Percentiles rank a stretch among this genome's conserved stretches.
These are phyloP conservation scores for Biscutella laevigata DNA, from an alignment of 441 rosid genomes.

Conservation along the genomic window DNA sequence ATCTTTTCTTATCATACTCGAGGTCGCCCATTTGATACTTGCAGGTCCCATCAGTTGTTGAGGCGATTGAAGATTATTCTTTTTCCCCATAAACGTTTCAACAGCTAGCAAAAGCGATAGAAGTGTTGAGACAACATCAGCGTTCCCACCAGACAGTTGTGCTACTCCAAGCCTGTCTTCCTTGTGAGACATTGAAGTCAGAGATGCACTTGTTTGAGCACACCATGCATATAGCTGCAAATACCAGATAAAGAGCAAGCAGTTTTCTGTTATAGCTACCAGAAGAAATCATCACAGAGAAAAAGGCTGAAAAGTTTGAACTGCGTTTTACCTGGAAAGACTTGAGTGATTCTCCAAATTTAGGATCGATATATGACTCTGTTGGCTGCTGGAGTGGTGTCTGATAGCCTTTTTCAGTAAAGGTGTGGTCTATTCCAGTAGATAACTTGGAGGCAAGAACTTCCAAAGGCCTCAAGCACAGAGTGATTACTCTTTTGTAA, in stretches of 20 bases:
- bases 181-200: conserved; percentile 58
- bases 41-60: conserved; percentile 57
- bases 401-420: conserved; percentile 33
- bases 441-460: conserved; percentile 57
- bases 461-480: conserved; percentile 72
- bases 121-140: conserved; percentile 64
- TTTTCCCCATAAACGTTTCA: conserved; percentile 81
- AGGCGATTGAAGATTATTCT: conserved; percentile 52
- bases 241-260: not conserved
- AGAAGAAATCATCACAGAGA: not conserved
- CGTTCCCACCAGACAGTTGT: conserved; percentile 76
- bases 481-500: conserved; percentile 66
- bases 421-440: conserved; percentile 47
- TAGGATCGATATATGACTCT: conserved; percentile 36
- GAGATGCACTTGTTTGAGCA: conserved; percentile 51
- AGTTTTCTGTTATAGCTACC: not conserved
- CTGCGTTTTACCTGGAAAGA: conserved; percentile 61
- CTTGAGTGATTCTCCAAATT: conserved; percentile 46
- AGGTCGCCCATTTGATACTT: conserved; percentile 60
- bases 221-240: conserved; percentile 75
- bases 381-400: conserved; percentile 41
- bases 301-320: not conserved
- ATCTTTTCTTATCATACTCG: conserved; percentile 48
- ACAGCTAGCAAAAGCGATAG: conserved; percentile 67
- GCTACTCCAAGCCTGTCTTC: conserved; percentile 92